These are phyloP conservation scores for Nakaseomyces bracarensis DNA, from an alignment of 1,139 yeast species.

Conservation along the genomic window DNA sequence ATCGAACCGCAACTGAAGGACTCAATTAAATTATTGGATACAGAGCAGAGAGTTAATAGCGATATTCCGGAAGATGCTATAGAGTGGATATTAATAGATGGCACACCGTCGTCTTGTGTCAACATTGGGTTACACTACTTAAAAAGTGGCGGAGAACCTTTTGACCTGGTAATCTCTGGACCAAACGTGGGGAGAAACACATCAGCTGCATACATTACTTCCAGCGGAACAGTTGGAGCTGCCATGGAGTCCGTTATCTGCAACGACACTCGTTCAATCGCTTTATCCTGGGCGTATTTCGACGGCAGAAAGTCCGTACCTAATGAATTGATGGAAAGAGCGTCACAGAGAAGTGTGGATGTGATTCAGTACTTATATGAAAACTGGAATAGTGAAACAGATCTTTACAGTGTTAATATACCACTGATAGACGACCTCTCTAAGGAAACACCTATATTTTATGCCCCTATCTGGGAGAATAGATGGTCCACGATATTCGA, in stretches of 20 bases:
- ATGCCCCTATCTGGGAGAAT: slow-evolving; percentile 72
- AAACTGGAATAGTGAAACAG: slow-evolving; percentile 51
- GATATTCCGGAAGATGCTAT: slow-evolving; percentile 38
- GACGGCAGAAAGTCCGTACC: slow-evolving; percentile 45
- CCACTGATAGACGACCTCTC: slow-evolving; percentile 55
- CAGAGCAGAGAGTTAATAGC: slow-evolving; percentile 9
- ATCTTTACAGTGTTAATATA: slow-evolving; percentile 74
- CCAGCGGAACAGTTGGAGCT: slow-evolving; percentile 97
- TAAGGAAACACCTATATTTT: slow-evolving; percentile 51
- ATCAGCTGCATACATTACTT: slow-evolving; percentile 77
- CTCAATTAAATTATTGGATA: not conserved
- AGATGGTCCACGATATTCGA: slow-evolving; percentile 63
- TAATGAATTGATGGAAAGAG: slow-evolving; percentile 48
- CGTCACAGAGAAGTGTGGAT: slow-evolving; percentile 59
- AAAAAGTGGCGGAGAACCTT: slow-evolving; percentile 43
- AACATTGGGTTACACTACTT: slow-evolving; percentile 82
- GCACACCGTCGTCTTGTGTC: slow-evolving; percentile 94
- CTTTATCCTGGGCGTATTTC: slow-evolving; percentile 73
- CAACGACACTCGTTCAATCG: slow-evolving; percentile 59
- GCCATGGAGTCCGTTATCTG: slow-evolving; percentile 90
- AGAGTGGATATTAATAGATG: slow-evolving; percentile 82
- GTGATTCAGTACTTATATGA: slow-evolving; percentile 50
- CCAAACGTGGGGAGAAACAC: slow-evolving; percentile 95
- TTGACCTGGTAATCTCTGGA: slow-evolving; percentile 85
- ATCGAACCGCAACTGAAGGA: slow-evolving; percentile 36